Evolutionary conservation across 2,329 filamentous ascomycete genomes (phyloP).

Genomic region (Fusarium dimerum): DNA sequence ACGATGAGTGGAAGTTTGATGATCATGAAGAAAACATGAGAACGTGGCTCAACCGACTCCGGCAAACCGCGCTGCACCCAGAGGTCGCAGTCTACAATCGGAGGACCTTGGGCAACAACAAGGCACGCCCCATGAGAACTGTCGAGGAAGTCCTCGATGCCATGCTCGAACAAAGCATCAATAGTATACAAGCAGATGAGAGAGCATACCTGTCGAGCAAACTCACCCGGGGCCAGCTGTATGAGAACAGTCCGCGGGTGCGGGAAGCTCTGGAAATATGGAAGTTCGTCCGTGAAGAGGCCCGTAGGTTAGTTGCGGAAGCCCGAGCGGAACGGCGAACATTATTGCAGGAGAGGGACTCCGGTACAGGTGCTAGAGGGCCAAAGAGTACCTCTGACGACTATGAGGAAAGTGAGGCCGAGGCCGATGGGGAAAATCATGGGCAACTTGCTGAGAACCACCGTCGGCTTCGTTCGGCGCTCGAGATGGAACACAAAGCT

Average conservation of each 20-base stretch:
- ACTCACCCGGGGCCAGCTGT: conserved; percentile 72
- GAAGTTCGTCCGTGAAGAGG: conserved; percentile 55
- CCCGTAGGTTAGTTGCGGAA: conserved; percentile 57
- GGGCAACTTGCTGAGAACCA: conserved; percentile 58
- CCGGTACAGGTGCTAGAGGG: neutral
- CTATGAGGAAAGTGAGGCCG: conserved; percentile 34
- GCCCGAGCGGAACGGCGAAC: conserved; percentile 61
- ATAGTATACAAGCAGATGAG: conserved; percentile 66
- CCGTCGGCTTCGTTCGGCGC: conserved; percentile 65
- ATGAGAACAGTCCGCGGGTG: conserved; percentile 72
- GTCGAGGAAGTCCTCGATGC: conserved; percentile 83
- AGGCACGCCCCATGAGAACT: conserved; percentile 70
- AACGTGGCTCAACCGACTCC: conserved; percentile 72
- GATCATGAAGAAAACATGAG: conserved; percentile 73
- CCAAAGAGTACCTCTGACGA: conserved; percentile 7
- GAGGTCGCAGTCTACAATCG: conserved; percentile 72
- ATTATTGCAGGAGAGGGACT: conserved; percentile 40
- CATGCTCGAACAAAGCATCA: conserved; percentile 88
- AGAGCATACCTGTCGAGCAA: conserved; percentile 63
- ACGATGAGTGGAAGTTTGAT: conserved; percentile 65
- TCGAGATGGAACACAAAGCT: conserved; percentile 81
- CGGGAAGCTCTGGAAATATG: conserved; percentile 72
- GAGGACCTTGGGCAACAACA: conserved; percentile 61
- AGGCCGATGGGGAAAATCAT: conserved; percentile 35
- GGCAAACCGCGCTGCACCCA: conserved; percentile 84